Conservation (phyloP, 495 filamentous ascomycete genomes). For the Trichoderma parareesei region DNA sequence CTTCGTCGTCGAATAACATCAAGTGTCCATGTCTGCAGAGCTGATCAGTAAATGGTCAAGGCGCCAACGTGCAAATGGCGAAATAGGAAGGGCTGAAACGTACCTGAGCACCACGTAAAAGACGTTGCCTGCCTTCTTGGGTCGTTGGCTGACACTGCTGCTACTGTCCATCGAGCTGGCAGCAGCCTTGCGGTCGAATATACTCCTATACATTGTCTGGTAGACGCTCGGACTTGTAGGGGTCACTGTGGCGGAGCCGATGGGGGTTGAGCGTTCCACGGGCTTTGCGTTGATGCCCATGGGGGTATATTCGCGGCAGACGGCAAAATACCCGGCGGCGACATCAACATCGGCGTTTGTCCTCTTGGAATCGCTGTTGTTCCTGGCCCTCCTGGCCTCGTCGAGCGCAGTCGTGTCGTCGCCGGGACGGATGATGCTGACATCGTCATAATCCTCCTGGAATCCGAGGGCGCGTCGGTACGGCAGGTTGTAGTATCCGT, state of each 20-base stretch:
- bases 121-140: conserved; percentile 74
- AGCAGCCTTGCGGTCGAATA: conserved; percentile 75
- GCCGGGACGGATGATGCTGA: conserved; percentile 39
- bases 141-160: conserved; percentile 43
- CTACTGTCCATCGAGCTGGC: conserved; percentile 38
- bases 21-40: conserved; percentile 74
- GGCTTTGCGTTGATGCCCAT: conserved; percentile 88
- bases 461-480: conserved; percentile 29
- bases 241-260: conserved; percentile 55
- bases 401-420: conserved; percentile 41
- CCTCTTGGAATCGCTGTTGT: conserved; percentile 36
- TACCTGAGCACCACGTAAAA: conserved; percentile 89
- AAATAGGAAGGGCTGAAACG: conserved; percentile 12
- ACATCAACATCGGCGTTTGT: conserved; percentile 60
- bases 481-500: conserved; percentile 64
- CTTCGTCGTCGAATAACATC: conserved; percentile 90
- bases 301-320: conserved; percentile 85
- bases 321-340: conserved; percentile 88
- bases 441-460: conserved; percentile 19
- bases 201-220: conserved; percentile 92
- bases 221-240: conserved; percentile 86
- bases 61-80: neutral
- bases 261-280: conserved; percentile 76
- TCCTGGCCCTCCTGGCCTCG: conserved; percentile 30
- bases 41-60: conserved; percentile 13